Evolutionary conservation across 1,284 basidiomycete genomes (phyloP).

Genomic region (Trichosporon sp.): DNA sequence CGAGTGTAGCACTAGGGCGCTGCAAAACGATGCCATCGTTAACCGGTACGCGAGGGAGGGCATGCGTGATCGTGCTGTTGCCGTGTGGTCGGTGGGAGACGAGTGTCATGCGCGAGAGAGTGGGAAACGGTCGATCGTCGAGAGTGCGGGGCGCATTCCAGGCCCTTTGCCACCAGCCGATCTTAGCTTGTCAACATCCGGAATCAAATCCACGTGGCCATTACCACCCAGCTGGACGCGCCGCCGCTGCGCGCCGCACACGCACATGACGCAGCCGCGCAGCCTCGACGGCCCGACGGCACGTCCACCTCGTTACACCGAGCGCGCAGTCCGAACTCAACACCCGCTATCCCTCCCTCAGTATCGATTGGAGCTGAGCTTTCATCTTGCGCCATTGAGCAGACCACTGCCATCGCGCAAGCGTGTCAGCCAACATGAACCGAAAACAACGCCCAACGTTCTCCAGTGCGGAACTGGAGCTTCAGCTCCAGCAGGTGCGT

Average conservation of each 20-base stretch:
- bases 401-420: background rate
- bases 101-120: background rate
- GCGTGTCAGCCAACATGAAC: constrained; percentile 29
- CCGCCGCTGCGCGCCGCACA: background rate
- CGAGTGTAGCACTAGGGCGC: background rate
- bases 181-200: background rate
- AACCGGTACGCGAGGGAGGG: background rate
- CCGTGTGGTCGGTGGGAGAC: background rate
- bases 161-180: background rate
- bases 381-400: background rate
- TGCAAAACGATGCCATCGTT: background rate
- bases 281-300: background rate
- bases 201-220: background rate
- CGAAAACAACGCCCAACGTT: constrained; percentile 44
- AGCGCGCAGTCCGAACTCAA: background rate
- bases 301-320: background rate
- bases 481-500: constrained; percentile 48
- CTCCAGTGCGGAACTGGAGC: constrained; percentile 47
- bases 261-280: background rate
- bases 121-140: background rate
- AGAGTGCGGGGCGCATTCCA: background rate
- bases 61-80: background rate
- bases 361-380: background rate
- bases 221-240: background rate
- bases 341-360: background rate